phyloP scores from a whole-genome alignment of 139 green algal species.

The Tetradesmus lagerheimii region DNA sequence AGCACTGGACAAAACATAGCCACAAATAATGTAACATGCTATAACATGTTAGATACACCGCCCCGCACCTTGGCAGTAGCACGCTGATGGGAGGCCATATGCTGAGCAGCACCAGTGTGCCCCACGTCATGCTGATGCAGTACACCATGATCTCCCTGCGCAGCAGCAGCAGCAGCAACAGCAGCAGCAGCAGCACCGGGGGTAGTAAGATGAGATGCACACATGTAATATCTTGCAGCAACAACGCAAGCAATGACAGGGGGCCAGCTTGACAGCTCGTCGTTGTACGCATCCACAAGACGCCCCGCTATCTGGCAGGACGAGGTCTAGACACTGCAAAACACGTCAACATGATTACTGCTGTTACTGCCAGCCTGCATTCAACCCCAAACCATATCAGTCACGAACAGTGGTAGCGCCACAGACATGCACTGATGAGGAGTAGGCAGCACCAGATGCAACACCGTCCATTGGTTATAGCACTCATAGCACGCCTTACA shows the following conservation, averaged over 20 bases:
- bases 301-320: too few species aligned
- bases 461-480: not conserved
- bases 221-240: too few species aligned
- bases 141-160: conserved; percentile 11
- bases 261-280: too few species aligned
- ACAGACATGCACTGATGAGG: not conserved
- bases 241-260: too few species aligned
- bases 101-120: conserved; percentile 1
- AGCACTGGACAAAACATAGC: too few species aligned
- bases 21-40: not conserved
- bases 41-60: too few species aligned
- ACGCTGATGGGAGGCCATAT: conserved; percentile 10
- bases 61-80: conserved; percentile 25
- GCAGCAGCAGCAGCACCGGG: not conserved
- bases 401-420: not conserved
- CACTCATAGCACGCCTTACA: not conserved
- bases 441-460: not conserved
- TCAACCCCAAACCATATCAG: not conserved
- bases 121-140: conserved; percentile 11
- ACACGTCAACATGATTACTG: not conserved
- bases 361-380: not conserved
- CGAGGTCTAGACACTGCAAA: too few species aligned
- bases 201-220: too few species aligned
- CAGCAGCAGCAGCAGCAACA: not conserved
- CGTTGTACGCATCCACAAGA: too few species aligned